Evolutionary conservation across 495 filamentous ascomycete species (phyloP).

Genomic region (Penicillium salamii): DNA sequence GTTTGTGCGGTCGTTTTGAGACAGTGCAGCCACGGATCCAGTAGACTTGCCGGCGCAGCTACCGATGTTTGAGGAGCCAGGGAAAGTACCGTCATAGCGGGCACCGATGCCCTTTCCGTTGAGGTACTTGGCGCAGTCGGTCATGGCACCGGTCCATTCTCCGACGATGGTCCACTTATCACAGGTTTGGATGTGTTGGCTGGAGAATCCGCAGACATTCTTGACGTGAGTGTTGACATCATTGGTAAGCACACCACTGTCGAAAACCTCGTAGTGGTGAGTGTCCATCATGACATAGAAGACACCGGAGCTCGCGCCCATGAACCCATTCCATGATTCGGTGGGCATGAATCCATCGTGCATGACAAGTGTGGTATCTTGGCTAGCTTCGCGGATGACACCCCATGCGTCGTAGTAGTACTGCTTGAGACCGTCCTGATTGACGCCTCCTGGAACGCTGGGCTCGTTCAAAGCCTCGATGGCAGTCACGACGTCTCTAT

Average conservation of each 20-base stretch:
- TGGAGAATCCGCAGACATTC: slow-evolving; percentile 48
- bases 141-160: slow-evolving; percentile 68
- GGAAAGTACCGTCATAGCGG: slow-evolving; percentile 65
- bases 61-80: slow-evolving; percentile 46
- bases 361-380: slow-evolving; percentile 57
- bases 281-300: slow-evolving; percentile 67
- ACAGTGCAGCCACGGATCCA: slow-evolving; percentile 53
- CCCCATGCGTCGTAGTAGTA: slow-evolving; percentile 66
- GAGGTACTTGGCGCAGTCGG: slow-evolving; percentile 71
- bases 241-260: slow-evolving; percentile 51
- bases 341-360: slow-evolving; percentile 67
- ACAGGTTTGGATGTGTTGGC: slow-evolving; percentile 44
- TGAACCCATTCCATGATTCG: slow-evolving; percentile 70
- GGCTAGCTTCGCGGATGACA: slow-evolving; percentile 47
- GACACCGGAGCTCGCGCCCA: slow-evolving; percentile 47
- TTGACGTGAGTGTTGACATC: slow-evolving; percentile 47
- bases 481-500: slow-evolving; percentile 63
- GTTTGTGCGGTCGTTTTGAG: slow-evolving; percentile 52
- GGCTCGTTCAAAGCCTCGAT: slow-evolving; percentile 77
- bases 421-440: slow-evolving; percentile 50
- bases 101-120: slow-evolving; percentile 68
- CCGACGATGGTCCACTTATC: slow-evolving; percentile 73
- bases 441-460: slow-evolving; percentile 50
- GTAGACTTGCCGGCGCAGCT: slow-evolving; percentile 56
- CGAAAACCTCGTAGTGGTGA: slow-evolving; percentile 70